Percentiles rank a stretch among this genome's conserved stretches.
Evolutionary conservation across 108 stramenopile species (phyloP).

Genomic region (Hondaea fermentalgiana): DNA sequence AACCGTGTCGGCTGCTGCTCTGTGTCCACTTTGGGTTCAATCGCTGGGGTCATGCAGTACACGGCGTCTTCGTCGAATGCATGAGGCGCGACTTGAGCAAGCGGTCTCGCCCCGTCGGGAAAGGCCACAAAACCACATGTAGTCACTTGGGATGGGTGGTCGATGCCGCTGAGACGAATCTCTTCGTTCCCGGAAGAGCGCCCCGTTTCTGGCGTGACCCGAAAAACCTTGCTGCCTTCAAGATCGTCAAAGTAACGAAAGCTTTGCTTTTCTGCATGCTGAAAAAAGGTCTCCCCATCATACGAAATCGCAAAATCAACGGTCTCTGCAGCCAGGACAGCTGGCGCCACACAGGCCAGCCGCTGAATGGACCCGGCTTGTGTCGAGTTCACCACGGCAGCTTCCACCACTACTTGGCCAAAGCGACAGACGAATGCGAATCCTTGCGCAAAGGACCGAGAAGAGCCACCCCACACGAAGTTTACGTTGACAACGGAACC

Average conservation of each 20-base stretch:
- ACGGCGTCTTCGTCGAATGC: background rate
- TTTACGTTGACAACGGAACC: background rate
- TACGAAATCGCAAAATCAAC: background rate
- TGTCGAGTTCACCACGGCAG: background rate
- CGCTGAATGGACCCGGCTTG: background rate
- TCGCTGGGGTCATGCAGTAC: background rate
- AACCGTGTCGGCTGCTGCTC: background rate
- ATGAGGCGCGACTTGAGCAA: background rate
- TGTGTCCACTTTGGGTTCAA: background rate
- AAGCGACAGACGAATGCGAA: background rate
- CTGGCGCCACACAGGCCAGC: background rate
- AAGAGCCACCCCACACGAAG: background rate
- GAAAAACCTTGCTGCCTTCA: background rate
- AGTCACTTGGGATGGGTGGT: background rate
- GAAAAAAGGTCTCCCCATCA: background rate
- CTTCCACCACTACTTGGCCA: background rate
- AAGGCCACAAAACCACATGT: background rate
- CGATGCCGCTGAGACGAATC: background rate
- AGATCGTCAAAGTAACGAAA: background rate
- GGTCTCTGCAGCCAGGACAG: background rate
- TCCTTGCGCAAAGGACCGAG: background rate
- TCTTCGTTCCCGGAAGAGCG: background rate
- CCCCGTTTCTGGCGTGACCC: background rate
- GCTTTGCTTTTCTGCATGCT: no score
- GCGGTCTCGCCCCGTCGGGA: background rate